phyloP scores from a whole-genome alignment of 2,329 filamentous ascomycete genomes.

The Colletotrichum sp. region DNA sequence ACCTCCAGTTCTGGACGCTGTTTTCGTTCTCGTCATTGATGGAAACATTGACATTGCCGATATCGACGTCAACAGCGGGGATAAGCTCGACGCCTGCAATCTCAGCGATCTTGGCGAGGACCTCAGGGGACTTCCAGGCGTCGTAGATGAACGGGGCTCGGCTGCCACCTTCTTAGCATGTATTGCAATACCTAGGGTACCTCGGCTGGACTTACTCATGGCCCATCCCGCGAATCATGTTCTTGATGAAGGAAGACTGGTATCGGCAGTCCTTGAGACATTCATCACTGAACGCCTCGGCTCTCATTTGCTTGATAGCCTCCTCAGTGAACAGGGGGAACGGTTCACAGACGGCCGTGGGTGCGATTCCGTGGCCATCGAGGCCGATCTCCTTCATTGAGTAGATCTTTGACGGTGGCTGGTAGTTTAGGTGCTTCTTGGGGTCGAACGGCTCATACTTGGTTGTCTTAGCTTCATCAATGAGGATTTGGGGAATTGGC shows the following conservation, averaged over 20 bases:
- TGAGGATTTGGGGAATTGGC: neutral
- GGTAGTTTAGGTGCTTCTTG: constrained; percentile 37
- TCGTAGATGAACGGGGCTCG: neutral
- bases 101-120: constrained; percentile 46
- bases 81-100: constrained; percentile 61
- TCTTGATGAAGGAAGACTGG: constrained; percentile 48
- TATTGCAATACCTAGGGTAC: fast-evolving
- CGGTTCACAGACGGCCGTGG: constrained; percentile 67
- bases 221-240: constrained; percentile 57
- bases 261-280: constrained; percentile 63
- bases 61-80: constrained; percentile 58
- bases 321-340: constrained; percentile 68
- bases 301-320: constrained; percentile 65
- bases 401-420: constrained; percentile 53
- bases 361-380: constrained; percentile 62
- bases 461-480: neutral
- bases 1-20: constrained; percentile 43
- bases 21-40: constrained; percentile 52
- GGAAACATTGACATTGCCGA: constrained; percentile 59
- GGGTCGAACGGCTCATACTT: neutral
- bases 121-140: neutral
- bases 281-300: constrained; percentile 62
- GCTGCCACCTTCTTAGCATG: neutral
- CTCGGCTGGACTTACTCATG: constrained; percentile 48
- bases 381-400: constrained; percentile 69